Base-by-base conservation (phyloP, 2,329 filamentous ascomycete genomes). In the Epichloe sp. region DNA sequence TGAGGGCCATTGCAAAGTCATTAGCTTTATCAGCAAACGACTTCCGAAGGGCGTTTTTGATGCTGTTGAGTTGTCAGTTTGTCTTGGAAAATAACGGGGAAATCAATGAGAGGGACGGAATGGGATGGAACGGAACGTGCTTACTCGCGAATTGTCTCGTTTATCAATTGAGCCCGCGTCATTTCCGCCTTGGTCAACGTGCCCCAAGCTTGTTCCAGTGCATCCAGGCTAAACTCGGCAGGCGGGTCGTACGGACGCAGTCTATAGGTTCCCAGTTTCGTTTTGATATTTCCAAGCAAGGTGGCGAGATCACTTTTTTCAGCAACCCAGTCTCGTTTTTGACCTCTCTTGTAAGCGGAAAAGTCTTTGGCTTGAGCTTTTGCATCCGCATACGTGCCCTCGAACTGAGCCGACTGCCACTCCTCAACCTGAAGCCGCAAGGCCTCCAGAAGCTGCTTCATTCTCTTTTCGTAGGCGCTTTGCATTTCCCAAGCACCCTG, bases 401-500 rank as follows among this genome's bases (percentile, higher is more conserved):
- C 85, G 62, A 97, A 97, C 23, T 76, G 82, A 11, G 91, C 80
- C 45, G 80, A 78, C 57, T 85, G 78, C 93, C 93, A 98, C 53
- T 75, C 67, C 50, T 84, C 75, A 47, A 83, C 77, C 67, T 95
- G 89, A 56, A 77, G 77, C 26, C 77, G 75, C 59, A 97, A 88
- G 56, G 82, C 77, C 58, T 80, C 76, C 56, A 97, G 73, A 41
- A 98, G 75, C 58, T 83, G 87, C 52, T 81, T 80, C 87, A 97
- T 95, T 54, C 93, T 81, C 62, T 85, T 79, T 73, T 98, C 93
- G 65, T 91, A 98, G 34, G 86, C 87, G 64, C 88, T 95, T 69
- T 98, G 90, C 93, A 98, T 98, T 70, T 96, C 91, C 93, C 93
- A 98, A 8, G 93, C 91, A 21, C 93, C 93, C 65, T 96, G 89